A percentile compares a stretch with the other conserved stretches of the same genome.
phyloP scores from a whole-genome alignment of 2,329 filamentous ascomycete genomes.

The Ustilaginoidea virens region DNA sequence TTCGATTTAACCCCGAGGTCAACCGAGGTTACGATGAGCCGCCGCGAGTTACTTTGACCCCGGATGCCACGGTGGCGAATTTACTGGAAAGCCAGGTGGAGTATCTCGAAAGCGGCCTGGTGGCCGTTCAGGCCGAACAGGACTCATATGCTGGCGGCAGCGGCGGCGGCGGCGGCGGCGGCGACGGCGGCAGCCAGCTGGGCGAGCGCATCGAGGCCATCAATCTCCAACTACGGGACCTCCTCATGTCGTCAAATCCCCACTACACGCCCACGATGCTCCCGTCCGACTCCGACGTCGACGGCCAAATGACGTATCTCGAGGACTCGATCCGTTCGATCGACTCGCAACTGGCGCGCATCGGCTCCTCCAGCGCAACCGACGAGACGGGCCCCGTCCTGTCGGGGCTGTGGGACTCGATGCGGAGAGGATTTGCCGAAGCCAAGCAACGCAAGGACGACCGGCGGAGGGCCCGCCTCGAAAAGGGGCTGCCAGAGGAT shows the following conservation, averaged over 20 bases:
- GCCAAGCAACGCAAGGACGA: slow-evolving; percentile 38
- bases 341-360: slow-evolving; percentile 26
- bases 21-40: slow-evolving; percentile 30
- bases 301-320: slow-evolving; percentile 55
- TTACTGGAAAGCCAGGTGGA: slow-evolving; percentile 44
- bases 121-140: slow-evolving; percentile 43
- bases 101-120: slow-evolving; percentile 54
- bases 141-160: slow-evolving; percentile 17
- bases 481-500: slow-evolving; percentile 37
- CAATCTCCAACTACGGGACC: slow-evolving; percentile 47
- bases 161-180: slow-evolving; percentile 37
- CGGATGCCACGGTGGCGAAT: slow-evolving; percentile 25
- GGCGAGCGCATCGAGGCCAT: slow-evolving; percentile 43
- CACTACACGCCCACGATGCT: slow-evolving; percentile 42
- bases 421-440: slow-evolving; percentile 34
- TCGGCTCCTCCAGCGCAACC: slow-evolving; percentile 14
- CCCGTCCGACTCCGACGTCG: slow-evolving; percentile 37
- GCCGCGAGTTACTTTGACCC: slow-evolving; percentile 15
- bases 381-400: slow-evolving; percentile 43
- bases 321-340: slow-evolving; percentile 41
- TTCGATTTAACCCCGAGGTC: slow-evolving; percentile 43
- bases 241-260: slow-evolving; percentile 33
- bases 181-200: slow-evolving; percentile 18
- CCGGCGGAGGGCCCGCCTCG: slow-evolving; percentile 33
- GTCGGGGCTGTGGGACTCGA: slow-evolving; percentile 40